Conservation (phyloP, 73 alveolate species). For the Paramecium pentaurelia region DNA sequence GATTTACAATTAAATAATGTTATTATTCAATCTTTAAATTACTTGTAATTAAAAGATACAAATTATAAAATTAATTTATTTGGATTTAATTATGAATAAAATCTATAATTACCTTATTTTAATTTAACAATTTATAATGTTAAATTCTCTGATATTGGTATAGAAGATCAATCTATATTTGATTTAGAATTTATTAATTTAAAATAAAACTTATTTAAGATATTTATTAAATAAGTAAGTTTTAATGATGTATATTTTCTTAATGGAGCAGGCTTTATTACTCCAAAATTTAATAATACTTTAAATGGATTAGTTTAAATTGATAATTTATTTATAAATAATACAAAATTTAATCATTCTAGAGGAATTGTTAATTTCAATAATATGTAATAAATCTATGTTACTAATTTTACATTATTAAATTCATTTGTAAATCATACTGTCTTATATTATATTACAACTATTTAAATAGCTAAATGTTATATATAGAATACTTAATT, state of each 20-base stretch:
- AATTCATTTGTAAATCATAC: neutral
- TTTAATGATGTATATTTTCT: neutral
- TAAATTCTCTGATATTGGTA: neutral
- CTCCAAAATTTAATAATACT: neutral
- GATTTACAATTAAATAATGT: neutral
- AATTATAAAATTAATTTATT: neutral
- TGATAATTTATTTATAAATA: neutral
- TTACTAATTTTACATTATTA: neutral
- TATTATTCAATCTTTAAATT: neutral
- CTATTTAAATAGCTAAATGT: neutral
- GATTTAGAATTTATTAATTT: neutral
- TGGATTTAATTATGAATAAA: neutral
- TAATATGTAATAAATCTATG: neutral
- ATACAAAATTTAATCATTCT: neutral
- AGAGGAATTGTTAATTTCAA: neutral
- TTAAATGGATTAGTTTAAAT: neutral
- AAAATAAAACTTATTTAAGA: neutral
- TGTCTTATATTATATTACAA: neutral
- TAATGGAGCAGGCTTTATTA: neutral
- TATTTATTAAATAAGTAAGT: neutral
- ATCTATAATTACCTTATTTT: neutral
- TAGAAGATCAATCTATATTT: neutral
- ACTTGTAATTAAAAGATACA: neutral
- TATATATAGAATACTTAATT: neutral
- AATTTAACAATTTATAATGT: neutral